Evolutionary conservation across 106 monocot species (phyloP).

Genomic region (Gastrodia elata): DNA sequence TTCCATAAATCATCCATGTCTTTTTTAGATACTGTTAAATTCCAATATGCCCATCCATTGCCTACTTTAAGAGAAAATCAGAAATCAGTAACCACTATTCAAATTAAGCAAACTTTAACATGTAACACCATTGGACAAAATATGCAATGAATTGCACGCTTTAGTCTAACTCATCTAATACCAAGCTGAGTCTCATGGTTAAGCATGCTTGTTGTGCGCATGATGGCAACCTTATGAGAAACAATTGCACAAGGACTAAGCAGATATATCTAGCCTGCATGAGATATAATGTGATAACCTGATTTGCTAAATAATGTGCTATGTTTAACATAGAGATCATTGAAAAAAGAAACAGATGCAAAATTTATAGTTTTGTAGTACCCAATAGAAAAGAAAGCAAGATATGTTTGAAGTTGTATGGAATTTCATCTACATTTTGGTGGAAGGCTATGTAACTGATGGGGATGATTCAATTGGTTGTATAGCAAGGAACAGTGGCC

Average conservation of each 20-base stretch:
- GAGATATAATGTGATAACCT: too few relatives aligned
- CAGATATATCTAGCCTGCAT: too few relatives aligned
- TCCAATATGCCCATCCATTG: slow-evolving; percentile 67
- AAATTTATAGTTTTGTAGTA: too few relatives aligned
- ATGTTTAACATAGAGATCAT: too few relatives aligned
- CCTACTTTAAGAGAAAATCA: slow-evolving; percentile 21
- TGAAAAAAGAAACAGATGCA: too few relatives aligned
- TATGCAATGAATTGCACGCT: neutral
- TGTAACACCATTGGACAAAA: neutral
- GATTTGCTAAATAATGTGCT: too few relatives aligned
- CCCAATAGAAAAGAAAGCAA: neutral
- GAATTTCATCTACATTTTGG: neutral
- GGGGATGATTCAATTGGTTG: too few relatives aligned
- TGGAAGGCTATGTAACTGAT: neutral
- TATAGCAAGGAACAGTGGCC: too few relatives aligned
- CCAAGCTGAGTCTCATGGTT: neutral
- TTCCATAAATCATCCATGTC: slow-evolving; percentile 96
- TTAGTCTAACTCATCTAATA: too few relatives aligned
- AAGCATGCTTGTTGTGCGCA: too few relatives aligned
- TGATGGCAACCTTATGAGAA: too few relatives aligned
- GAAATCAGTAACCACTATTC: neutral
- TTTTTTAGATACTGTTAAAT: slow-evolving; percentile 55
- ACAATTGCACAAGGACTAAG: too few relatives aligned
- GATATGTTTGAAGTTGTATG: neutral
- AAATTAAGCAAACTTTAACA: neutral